phyloP scores from a whole-genome alignment of 306 rosid species.

The Cucumis melo region DNA sequence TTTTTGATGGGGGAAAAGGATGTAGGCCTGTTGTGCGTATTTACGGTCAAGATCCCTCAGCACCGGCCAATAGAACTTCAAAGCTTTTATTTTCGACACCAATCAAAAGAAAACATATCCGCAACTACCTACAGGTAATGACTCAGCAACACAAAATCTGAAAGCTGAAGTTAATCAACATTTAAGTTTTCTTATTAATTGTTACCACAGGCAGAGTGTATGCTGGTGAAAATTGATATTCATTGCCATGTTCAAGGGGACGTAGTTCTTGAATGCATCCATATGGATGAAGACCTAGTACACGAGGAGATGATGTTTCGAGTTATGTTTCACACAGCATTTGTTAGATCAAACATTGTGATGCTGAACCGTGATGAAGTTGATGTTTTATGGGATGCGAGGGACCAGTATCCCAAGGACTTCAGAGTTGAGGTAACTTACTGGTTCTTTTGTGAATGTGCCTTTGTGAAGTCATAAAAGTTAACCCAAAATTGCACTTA shows the following conservation, averaged over 20 bases:
- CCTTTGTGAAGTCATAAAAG: slow-evolving; percentile 33
- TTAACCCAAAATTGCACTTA: slow-evolving; percentile 54
- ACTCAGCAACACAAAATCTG: slow-evolving; percentile 20
- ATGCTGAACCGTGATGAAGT: slow-evolving; percentile 70
- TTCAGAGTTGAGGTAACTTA: slow-evolving; percentile 83
- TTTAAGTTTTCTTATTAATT: slow-evolving; percentile 28
- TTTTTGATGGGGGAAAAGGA: slow-evolving; percentile 70
- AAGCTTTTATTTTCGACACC: slow-evolving; percentile 78
- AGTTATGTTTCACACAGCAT: slow-evolving; percentile 89
- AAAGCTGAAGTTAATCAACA: slow-evolving; percentile 7
- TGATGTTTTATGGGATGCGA: slow-evolving; percentile 85
- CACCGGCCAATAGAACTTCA: slow-evolving; percentile 64
- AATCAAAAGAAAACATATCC: slow-evolving; percentile 38
- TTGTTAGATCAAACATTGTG: slow-evolving; percentile 76
- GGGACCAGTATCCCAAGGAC: slow-evolving; percentile 78
- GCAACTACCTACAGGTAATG: slow-evolving; percentile 74
- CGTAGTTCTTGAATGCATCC: slow-evolving; percentile 84
- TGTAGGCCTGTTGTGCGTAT: slow-evolving; percentile 78
- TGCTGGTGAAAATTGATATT: slow-evolving; percentile 77
- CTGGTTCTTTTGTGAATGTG: slow-evolving; percentile 22
- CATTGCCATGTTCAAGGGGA: slow-evolving; percentile 92
- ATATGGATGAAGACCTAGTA: slow-evolving; percentile 57
- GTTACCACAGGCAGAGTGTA: slow-evolving; percentile 85
- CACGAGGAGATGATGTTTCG: slow-evolving; percentile 75
- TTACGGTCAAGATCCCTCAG: slow-evolving; percentile 83